These are phyloP conservation scores for Rheum nobile DNA, from an alignment of 148 eudicot species.

Conservation along the genomic window DNA sequence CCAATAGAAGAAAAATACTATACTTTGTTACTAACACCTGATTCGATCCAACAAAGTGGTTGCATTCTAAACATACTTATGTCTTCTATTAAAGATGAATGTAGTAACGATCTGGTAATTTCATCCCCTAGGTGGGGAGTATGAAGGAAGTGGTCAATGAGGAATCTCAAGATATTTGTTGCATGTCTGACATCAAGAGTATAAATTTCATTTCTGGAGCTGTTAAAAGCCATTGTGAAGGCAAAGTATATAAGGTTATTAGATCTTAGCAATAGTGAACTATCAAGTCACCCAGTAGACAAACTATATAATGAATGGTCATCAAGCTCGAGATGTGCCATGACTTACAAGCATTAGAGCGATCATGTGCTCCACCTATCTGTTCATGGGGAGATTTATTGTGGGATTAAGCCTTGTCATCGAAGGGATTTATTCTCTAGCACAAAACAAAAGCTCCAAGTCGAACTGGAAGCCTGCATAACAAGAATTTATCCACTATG, in stretches of 20 bases:
- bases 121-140: conserved; percentile 59
- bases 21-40: too few relatives aligned
- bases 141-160: conserved; percentile 61
- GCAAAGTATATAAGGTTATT: conserved; percentile 46
- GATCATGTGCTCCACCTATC: conserved; percentile 44
- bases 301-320: conserved; percentile 53
- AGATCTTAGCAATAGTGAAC: conserved; percentile 69
- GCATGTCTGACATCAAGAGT: conserved; percentile 56
- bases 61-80: conserved; percentile 65
- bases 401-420: conserved; percentile 68
- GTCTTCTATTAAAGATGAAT: conserved; percentile 27
- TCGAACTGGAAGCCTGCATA: too few relatives aligned
- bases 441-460: too few relatives aligned
- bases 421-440: conserved; percentile 39
- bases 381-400: conserved; percentile 41
- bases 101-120: conserved; percentile 25
- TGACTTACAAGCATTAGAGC: conserved; percentile 33
- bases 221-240: conserved; percentile 35
- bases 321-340: conserved; percentile 27
- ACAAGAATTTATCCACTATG: too few relatives aligned
- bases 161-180: conserved; percentile 31
- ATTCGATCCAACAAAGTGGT: too few relatives aligned
- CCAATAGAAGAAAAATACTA: too few relatives aligned
- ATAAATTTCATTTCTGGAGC: conserved; percentile 25
- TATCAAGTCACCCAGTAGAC: conserved; percentile 33